Evolutionary conservation across 2,329 filamentous ascomycete genomes (phyloP).

Genomic region (Parastagonospora nodorum): DNA sequence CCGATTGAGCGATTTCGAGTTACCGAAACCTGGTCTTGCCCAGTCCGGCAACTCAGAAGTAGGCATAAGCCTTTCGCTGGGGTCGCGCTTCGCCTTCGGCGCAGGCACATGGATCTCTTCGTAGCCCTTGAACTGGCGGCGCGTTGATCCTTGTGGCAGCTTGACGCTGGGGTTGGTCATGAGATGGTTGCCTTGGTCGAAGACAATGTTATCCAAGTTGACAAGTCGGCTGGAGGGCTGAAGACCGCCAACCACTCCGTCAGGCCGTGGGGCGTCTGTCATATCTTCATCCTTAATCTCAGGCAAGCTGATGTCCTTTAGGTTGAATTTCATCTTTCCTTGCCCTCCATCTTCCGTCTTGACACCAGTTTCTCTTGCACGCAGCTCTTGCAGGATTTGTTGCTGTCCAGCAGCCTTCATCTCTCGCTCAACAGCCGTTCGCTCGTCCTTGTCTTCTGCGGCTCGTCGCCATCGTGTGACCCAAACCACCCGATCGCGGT

Average conservation of each 20-base stretch:
- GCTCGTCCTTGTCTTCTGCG: slow-evolving; percentile 75
- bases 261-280: slow-evolving; percentile 46
- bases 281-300: slow-evolving; percentile 58
- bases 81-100: slow-evolving; percentile 83
- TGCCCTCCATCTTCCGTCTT: slow-evolving; percentile 60
- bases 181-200: slow-evolving; percentile 96
- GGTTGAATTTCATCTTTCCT: slow-evolving; percentile 80
- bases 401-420: slow-evolving; percentile 89
- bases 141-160: slow-evolving; percentile 91
- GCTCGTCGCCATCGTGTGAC: slow-evolving; percentile 84
- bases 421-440: slow-evolving; percentile 79
- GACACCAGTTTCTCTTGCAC: slow-evolving; percentile 68
- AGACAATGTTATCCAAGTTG: slow-evolving; percentile 93
- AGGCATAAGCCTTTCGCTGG: slow-evolving; percentile 77
- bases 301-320: slow-evolving; percentile 86
- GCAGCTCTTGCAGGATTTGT: slow-evolving; percentile 85
- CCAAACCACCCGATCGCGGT: slow-evolving; percentile 95
- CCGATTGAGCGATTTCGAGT: slow-evolving; percentile 85
- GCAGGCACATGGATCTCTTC: slow-evolving; percentile 97
- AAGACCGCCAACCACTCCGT: slow-evolving; percentile 74
- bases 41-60: slow-evolving; percentile 90
- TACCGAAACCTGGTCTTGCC: slow-evolving; percentile 85
- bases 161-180: slow-evolving; percentile 99
- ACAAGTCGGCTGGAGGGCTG: slow-evolving; percentile 87
- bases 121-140: slow-evolving; percentile 95